phyloP scores from a whole-genome alignment of 1,284 basidiomycete genomes.

The Ceratobasidium sp. region DNA sequence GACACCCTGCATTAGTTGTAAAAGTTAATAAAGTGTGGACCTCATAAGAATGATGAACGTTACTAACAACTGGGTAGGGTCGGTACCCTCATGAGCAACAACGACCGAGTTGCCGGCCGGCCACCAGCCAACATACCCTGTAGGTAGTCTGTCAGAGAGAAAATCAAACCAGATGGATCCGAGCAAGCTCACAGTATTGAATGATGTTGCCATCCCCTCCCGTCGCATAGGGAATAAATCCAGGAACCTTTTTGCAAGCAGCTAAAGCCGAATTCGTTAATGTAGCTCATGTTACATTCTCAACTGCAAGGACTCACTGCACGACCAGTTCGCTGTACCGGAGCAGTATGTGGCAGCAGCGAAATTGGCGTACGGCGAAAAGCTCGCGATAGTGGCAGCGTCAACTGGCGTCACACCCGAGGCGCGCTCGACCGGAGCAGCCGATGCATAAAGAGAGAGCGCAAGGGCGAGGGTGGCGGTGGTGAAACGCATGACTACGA shows the following conservation, averaged over 20 bases:
- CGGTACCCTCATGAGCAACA: conserved; percentile 59
- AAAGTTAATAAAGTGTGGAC: conserved; percentile 33
- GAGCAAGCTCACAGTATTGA: neutral
- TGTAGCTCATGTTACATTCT: neutral
- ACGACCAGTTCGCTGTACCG: conserved; percentile 67
- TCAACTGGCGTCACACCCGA: conserved; percentile 61
- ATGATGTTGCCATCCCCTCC: conserved; percentile 69
- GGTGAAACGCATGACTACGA: conserved; percentile 11
- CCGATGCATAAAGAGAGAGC: conserved; percentile 11
- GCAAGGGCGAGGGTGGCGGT: neutral
- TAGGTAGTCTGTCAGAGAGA: conserved; percentile 40
- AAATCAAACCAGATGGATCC: neutral
- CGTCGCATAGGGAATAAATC: conserved; percentile 69
- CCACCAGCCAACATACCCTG: conserved; percentile 61
- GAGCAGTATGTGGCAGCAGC: conserved; percentile 71
- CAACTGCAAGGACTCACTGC: conserved; percentile 64
- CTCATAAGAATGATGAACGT: neutral
- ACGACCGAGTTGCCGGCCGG: conserved; percentile 55
- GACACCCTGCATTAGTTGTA: conserved; percentile 60
- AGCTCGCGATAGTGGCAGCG: conserved; percentile 62
- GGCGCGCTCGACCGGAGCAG: conserved; percentile 18
- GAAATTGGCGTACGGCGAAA: conserved; percentile 69
- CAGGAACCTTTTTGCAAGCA: conserved; percentile 68
- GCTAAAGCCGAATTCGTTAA: conserved; percentile 54
- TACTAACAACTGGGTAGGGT: conserved; percentile 61